A percentile compares a stretch with the other conserved stretches of the same genome.
phyloP scores from a whole-genome alignment of 2,329 filamentous ascomycete species.

The Zasmidium angulare region DNA sequence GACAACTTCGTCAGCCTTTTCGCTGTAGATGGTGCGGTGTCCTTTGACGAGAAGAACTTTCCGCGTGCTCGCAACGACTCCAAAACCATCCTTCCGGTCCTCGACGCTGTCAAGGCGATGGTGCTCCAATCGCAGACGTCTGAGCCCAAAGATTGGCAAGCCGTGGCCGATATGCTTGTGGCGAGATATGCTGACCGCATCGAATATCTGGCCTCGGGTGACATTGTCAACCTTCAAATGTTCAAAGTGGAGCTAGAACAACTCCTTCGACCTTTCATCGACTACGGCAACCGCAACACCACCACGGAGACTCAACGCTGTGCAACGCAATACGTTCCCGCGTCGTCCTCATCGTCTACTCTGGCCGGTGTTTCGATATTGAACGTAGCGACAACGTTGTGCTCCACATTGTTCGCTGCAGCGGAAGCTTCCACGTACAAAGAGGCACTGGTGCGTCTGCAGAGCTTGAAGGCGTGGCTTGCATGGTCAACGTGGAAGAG shows the following conservation, averaged over 20 bases:
- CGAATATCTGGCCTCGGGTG: slow-evolving; percentile 33
- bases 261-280: slow-evolving; percentile 41
- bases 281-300: slow-evolving; percentile 37
- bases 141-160: slow-evolving; percentile 62
- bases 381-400: slow-evolving; percentile 34
- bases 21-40: slow-evolving; percentile 39
- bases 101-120: slow-evolving; percentile 47
- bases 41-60: slow-evolving; percentile 33
- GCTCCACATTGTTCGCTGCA: slow-evolving; percentile 34
- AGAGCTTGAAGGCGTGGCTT: slow-evolving; percentile 50
- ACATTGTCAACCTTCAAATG: slow-evolving; percentile 18
- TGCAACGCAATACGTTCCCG: slow-evolving; percentile 43
- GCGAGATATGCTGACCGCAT: slow-evolving; percentile 61
- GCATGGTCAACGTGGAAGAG: slow-evolving; percentile 62
- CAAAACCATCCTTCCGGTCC: slow-evolving; percentile 38
- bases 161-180: slow-evolving; percentile 64
- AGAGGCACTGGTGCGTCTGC: slow-evolving; percentile 36
- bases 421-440: slow-evolving; percentile 11
- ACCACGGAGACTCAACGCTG: slow-evolving; percentile 49
- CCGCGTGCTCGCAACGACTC: slow-evolving; percentile 42
- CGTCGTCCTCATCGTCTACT: slow-evolving; percentile 17
- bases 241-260: slow-evolving; percentile 31
- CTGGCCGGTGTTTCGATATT: slow-evolving; percentile 34
- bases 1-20: slow-evolving; percentile 52
- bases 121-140: slow-evolving; percentile 35